Evolutionary conservation across 441 rosid genomes (phyloP).

Genomic region (Manihot esculenta): DNA sequence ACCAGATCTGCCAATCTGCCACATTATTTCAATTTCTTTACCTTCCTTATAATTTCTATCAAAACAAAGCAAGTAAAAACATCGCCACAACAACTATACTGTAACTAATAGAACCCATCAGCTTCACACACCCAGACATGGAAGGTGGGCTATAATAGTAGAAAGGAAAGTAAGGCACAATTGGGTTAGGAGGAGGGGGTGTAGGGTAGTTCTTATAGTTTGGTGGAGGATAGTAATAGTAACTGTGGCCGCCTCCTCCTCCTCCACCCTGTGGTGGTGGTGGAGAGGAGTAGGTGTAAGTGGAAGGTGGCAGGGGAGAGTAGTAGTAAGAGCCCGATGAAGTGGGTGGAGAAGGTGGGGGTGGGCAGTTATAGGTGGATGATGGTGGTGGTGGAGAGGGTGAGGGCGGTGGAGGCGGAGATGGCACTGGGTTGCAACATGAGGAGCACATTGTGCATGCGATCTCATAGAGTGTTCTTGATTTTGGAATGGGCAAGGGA

Average conservation of each 20-base stretch:
- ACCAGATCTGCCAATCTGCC: constrained; percentile 53
- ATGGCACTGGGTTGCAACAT: constrained; percentile 57
- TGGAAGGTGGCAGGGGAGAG: constrained; percentile 80
- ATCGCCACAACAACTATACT: constrained; percentile 8
- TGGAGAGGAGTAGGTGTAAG: constrained; percentile 56
- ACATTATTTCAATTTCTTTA: constrained; percentile 37
- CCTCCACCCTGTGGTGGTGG: constrained; percentile 51
- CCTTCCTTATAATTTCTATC: not conserved
- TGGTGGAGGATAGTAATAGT: constrained; percentile 68
- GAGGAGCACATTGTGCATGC: constrained; percentile 90
- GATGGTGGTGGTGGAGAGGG: constrained; percentile 40
- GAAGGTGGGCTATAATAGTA: constrained; percentile 71
- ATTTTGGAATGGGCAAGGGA: constrained; percentile 16
- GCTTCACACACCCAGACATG: constrained; percentile 32
- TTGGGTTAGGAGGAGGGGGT: constrained; percentile 91
- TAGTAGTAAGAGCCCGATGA: constrained; percentile 40
- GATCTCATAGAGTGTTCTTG: constrained; percentile 51
- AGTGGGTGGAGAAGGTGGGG: constrained; percentile 69
- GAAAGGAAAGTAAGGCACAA: constrained; percentile 87
- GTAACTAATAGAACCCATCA: constrained; percentile 16
- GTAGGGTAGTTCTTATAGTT: constrained; percentile 44
- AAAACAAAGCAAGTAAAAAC: constrained; percentile 30
- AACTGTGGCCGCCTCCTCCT: constrained; percentile 34
- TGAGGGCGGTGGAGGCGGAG: constrained; percentile 40
- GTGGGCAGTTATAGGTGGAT: constrained; percentile 53